Percentiles rank a stretch among this genome's conserved stretches.
Conservation (phyloP, 2,329 filamentous ascomycete genomes). For the Plenodomus tracheiphilus region DNA sequence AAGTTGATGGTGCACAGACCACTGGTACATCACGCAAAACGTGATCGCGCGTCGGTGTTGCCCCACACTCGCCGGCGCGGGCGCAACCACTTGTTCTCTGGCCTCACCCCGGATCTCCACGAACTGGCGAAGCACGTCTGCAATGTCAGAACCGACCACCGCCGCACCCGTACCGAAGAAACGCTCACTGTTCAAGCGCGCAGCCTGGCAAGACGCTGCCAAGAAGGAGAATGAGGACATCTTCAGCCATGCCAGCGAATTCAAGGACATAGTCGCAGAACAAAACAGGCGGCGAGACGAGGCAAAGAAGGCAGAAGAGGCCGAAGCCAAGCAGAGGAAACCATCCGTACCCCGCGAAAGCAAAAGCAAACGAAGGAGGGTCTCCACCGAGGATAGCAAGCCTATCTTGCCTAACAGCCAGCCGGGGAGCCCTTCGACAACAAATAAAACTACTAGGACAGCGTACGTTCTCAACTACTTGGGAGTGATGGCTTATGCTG, state of each 20-base stretch:
- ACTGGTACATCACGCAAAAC: conserved; percentile 23
- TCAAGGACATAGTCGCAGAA: conserved; percentile 44
- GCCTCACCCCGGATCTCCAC: conserved; percentile 1
- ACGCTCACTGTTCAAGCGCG: conserved; percentile 60
- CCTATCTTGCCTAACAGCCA: conserved; percentile 7
- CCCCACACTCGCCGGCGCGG: background rate
- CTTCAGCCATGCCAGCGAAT: conserved; percentile 50
- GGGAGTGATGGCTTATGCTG: conserved; percentile 5
- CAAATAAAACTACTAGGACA: conserved; percentile 13
- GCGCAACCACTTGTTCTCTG: background rate
- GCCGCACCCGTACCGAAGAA: conserved; percentile 40
- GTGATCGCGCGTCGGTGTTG: conserved; percentile 36
- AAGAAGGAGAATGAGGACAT: conserved; percentile 44
- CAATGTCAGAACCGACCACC: conserved; percentile 30
- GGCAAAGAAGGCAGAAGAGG: conserved; percentile 26
- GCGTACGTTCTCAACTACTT: conserved; percentile 15
- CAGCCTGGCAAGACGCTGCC: conserved; percentile 51
- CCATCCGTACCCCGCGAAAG: conserved; percentile 16
- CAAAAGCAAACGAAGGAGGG: conserved; percentile 34
- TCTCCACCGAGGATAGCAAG: conserved; percentile 22
- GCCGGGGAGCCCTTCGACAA: conserved; percentile 11
- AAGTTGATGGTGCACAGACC: conserved; percentile 23
- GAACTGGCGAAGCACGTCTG: conserved; percentile 18
- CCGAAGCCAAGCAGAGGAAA: conserved; percentile 6
- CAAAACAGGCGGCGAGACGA: conserved; percentile 39